phyloP scores from a whole-genome alignment of 2,329 filamentous ascomycete genomes.

The Simplicillium aogashimaense region DNA sequence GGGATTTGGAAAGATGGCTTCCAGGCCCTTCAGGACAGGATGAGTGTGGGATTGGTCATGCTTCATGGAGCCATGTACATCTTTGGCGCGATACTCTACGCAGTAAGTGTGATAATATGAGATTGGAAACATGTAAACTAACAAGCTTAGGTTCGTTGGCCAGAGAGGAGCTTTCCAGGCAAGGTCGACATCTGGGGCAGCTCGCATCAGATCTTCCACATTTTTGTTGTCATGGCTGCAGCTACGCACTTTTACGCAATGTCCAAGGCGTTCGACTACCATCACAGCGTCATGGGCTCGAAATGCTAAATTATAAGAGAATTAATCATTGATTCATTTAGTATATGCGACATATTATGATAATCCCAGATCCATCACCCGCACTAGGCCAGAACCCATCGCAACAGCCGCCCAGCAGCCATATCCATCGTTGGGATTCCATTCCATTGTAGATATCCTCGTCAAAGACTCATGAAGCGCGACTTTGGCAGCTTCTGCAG shows the following conservation, averaged over 20 bases:
- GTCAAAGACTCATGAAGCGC: conserved; percentile 53
- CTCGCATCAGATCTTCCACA: conserved; percentile 94
- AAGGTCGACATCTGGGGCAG: conserved; percentile 84
- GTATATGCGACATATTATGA: conserved; percentile 15
- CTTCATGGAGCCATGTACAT: conserved; percentile 79
- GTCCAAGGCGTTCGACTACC: conserved; percentile 75
- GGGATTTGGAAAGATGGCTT: conserved; percentile 60
- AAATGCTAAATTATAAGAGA: conserved; percentile 31
- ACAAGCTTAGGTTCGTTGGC: conserved; percentile 54
- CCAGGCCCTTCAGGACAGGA: conserved; percentile 54
- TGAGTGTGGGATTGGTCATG: conserved; percentile 73
- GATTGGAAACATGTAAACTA: conserved; percentile 6
- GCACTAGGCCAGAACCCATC: conserved; percentile 56
- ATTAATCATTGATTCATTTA: neutral
- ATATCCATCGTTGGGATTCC: conserved; percentile 59
- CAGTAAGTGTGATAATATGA: conserved; percentile 39
- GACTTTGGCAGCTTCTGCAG: conserved; percentile 29
- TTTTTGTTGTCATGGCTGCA: conserved; percentile 77
- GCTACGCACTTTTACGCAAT: conserved; percentile 73
- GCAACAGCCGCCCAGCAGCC: conserved; percentile 59
- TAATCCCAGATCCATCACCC: conserved; percentile 55
- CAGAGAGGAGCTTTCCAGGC: conserved; percentile 70
- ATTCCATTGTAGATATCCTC: conserved; percentile 50
- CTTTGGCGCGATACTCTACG: conserved; percentile 76
- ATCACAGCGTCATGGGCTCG: conserved; percentile 53